Conservation (phyloP, 1,284 basidiomycete genomes). For the Apiotrichum laibachii region DNA sequence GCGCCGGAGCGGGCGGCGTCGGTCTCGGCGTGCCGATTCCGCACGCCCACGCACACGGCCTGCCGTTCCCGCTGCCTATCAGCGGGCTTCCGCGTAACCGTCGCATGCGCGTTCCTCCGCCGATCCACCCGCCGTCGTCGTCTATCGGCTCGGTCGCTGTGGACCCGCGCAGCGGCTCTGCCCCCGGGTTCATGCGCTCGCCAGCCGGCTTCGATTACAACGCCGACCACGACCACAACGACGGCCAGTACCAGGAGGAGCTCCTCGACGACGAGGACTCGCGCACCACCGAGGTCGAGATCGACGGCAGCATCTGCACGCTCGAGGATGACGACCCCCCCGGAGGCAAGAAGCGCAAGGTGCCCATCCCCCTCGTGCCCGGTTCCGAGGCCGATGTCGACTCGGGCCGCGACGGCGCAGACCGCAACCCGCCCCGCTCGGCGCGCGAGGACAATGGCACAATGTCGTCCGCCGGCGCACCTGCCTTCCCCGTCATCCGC, state of each 20-base stretch:
- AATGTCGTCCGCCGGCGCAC: not conserved
- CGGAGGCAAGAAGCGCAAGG: constrained; percentile 43
- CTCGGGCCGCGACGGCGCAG: constrained; percentile 19
- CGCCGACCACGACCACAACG: no score
- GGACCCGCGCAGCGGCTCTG: not conserved
- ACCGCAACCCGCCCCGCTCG: constrained; percentile 22
- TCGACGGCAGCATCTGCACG: constrained; percentile 5
- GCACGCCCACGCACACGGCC: not conserved
- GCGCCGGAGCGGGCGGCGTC: constrained; percentile 21
- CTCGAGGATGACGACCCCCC: constrained; percentile 30
- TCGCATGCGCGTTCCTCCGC: not conserved
- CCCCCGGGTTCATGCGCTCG: no score
- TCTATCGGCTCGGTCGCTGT: not conserved
- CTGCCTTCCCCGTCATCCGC: constrained; percentile 1
- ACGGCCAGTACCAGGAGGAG: no score
- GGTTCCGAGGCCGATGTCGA: constrained; percentile 18
- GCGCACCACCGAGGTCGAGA: not conserved
- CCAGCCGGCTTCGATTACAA: no score
- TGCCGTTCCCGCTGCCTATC: constrained; percentile 4
- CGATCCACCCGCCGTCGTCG: not conserved
- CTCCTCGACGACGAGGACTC: no score
- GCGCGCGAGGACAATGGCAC: constrained; percentile 17
- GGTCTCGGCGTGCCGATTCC: constrained; percentile 1
- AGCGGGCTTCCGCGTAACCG: not conserved
- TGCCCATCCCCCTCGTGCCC: constrained; percentile 25